Base-by-base conservation (phyloP, 495 filamentous ascomycete genomes). In the Evernia prunastri region DNA sequence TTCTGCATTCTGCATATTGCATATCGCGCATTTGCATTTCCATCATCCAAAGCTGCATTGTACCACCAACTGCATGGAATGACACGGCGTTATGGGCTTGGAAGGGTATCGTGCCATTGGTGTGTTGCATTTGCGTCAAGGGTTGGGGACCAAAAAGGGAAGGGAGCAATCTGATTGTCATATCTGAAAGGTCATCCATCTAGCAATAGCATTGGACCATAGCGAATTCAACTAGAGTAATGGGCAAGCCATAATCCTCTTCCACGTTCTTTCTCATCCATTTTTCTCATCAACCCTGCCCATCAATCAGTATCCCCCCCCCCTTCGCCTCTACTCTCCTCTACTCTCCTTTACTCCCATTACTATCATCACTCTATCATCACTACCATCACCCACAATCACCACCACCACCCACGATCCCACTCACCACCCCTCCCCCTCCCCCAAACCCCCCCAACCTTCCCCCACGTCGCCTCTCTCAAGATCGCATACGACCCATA, bases 381-480 rank as follows among this genome's bases (percentile, higher is more conserved):
- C n/a, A n/a, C n/a, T n/a, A n/a, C n/a, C n/a, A n/a, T n/a, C n/a
- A n/a, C n/a, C n/a, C n/a, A n/a, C n/a, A n/a, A n/a, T n/a, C n/a
- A n/a, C n/a, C n/a, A n/a, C n/a, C n/a, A n/a, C n/a, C n/a, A n/a
- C n/a, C n/a, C n/a, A n/a, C n/a, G n/a, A n/a, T n/a, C n/a, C n/a
- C n/a, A n/a, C 20, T 39, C 62, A 33, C 12, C 65, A 65, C 5
- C 60, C 67, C 70, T 70, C 77, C 39, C 62, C 53, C 25, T 74
- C 74, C 17, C 74, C 35, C 59, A 66, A 64, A n/a, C n/a, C 8
- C 60, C 66, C 60, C 68, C 71, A 27, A 75, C 67, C 61, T 77
- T 72, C 47, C 67, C 72, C 12, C 75, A 72, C 56, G 43, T 71
- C 2, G 74, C 53, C 36, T 71, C 64, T 29, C 33, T 64, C 15